Percentiles rank a stretch among this genome's conserved stretches.
Evolutionary conservation across 2,329 filamentous ascomycete genomes (phyloP).

Genomic region (Polychaeton citri): DNA sequence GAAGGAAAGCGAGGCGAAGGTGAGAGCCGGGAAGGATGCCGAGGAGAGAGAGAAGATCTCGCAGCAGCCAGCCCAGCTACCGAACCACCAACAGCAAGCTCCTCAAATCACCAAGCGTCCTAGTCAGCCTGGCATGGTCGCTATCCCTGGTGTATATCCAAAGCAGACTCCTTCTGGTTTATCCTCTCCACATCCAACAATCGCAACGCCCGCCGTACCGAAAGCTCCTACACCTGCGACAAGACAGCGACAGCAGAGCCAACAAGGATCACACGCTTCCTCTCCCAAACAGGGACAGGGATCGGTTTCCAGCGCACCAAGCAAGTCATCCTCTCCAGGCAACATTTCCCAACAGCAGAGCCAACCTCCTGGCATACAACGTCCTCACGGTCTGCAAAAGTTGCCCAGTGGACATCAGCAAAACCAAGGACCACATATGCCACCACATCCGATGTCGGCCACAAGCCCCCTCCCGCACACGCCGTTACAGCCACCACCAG

Average conservation of each 20-base stretch:
- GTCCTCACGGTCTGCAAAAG: slow-evolving; percentile 53
- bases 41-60: slow-evolving; percentile 26
- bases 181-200: slow-evolving; percentile 65
- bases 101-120: slow-evolving; percentile 40
- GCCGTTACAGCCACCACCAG: slow-evolving; percentile 44
- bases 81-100: slow-evolving; percentile 10
- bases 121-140: slow-evolving; percentile 43
- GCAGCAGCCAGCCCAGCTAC: slow-evolving; percentile 24
- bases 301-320: slow-evolving; percentile 33
- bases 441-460: slow-evolving; percentile 13
- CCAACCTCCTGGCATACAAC: slow-evolving; percentile 23
- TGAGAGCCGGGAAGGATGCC: slow-evolving; percentile 28
- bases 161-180: slow-evolving; percentile 41
- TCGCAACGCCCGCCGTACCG: slow-evolving; percentile 67
- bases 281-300: slow-evolving; percentile 52
- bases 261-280: slow-evolving; percentile 58
- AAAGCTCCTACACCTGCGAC: slow-evolving; percentile 65
- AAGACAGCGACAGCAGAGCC: slow-evolving; percentile 62
- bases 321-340: slow-evolving; percentile 45
- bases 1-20: slow-evolving; percentile 47
- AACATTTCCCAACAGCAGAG: slow-evolving; percentile 43
- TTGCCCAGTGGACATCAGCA: slow-evolving; percentile 44
- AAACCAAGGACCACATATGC: slow-evolving; percentile 40
- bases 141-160: slow-evolving; percentile 39
- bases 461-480: slow-evolving; percentile 45